Evolutionary conservation across 768 basidiomycete species (phyloP).

Genomic region (Paxillus ammoniavirescens): DNA sequence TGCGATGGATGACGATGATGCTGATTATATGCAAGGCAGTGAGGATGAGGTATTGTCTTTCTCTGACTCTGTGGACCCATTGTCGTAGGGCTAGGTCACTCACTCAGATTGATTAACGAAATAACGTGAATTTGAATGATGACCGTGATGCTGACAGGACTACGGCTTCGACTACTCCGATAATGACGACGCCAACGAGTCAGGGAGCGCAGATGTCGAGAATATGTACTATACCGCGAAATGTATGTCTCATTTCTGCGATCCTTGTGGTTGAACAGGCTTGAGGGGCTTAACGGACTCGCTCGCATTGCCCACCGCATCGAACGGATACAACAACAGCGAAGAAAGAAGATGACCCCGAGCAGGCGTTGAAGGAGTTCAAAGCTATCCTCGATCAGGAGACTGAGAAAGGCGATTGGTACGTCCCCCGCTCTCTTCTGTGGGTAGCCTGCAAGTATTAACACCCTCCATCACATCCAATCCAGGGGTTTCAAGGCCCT

Average conservation of each 20-base stretch:
- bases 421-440: slow-evolving; percentile 18
- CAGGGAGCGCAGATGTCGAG: slow-evolving; percentile 85
- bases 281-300: neutral
- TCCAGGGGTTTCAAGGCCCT: slow-evolving; percentile 97
- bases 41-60: slow-evolving; percentile 69
- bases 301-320: neutral
- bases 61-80: neutral
- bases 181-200: slow-evolving; percentile 77
- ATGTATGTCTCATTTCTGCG: slow-evolving; percentile 49
- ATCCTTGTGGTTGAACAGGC: neutral
- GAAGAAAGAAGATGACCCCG: slow-evolving; percentile 92
- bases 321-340: slow-evolving; percentile 41
- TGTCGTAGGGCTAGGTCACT: neutral
- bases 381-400: slow-evolving; percentile 86
- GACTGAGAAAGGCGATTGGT: slow-evolving; percentile 95
- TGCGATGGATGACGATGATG: slow-evolving; percentile 88
- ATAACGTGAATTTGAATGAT: slow-evolving; percentile 4
- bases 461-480: neutral
- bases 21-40: slow-evolving; percentile 90
- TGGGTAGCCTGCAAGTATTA: neutral
- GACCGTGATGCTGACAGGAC: slow-evolving; percentile 49
- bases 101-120: neutral
- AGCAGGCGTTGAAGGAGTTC: slow-evolving; percentile 90
- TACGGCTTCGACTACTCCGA: slow-evolving; percentile 98
- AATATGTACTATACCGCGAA: slow-evolving; percentile 99